phyloP scores from a whole-genome alignment of 768 basidiomycete genomes.

The Russula abietina region DNA sequence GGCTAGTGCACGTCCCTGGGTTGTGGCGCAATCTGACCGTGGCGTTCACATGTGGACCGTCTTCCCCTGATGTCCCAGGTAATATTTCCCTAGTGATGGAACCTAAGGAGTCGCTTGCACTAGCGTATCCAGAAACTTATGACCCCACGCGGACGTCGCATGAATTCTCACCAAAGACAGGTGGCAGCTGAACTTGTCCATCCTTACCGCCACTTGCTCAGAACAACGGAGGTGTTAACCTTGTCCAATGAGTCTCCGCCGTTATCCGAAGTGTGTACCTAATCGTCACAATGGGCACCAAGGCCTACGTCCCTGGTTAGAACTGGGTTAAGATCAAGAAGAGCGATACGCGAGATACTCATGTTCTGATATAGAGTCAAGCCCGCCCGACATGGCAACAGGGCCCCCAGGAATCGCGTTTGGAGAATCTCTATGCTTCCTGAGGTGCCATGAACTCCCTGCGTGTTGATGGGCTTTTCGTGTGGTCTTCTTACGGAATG shows the following conservation, averaged over 20 bases:
- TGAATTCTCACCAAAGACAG: conserved; percentile 1
- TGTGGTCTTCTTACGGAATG: conserved; percentile 11
- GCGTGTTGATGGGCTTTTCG: conserved; percentile 18
- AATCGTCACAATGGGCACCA: neutral
- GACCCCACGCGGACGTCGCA: neutral
- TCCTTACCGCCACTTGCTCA: neutral
- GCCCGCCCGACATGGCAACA: conserved; percentile 7
- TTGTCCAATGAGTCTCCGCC: neutral
- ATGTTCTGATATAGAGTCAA: conserved; percentile 12
- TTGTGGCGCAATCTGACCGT: neutral
- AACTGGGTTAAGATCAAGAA: conserved; percentile 11
- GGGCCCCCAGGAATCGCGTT: neutral
- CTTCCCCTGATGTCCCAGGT: neutral
- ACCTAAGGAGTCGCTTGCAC: neutral
- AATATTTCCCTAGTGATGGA: neutral
- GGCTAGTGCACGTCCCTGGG: neutral
- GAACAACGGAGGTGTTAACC: neutral
- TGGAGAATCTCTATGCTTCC: conserved; percentile 11
- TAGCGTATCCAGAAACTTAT: neutral
- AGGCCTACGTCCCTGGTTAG: conserved; percentile 4
- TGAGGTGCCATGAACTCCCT: conserved; percentile 7
- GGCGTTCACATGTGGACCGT: neutral
- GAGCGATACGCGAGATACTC: conserved; percentile 36
- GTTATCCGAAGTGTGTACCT: neutral
- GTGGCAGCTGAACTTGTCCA: neutral